Base-by-base conservation (phyloP, 1,284 basidiomycete genomes). In the Golubevia sp. region DNA sequence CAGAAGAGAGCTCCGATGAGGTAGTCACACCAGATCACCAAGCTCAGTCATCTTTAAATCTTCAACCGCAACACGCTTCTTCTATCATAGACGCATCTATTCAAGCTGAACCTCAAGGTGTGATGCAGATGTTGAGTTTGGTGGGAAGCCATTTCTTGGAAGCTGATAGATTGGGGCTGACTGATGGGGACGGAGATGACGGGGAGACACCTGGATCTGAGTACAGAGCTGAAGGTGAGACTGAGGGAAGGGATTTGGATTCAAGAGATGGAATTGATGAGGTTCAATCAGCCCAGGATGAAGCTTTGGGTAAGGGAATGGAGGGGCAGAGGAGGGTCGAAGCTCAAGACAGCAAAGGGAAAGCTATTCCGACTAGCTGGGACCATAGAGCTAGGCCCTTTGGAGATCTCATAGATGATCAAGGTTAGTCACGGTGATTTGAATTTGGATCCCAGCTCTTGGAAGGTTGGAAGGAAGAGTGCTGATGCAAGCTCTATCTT, bases 111-210 rank as follows among this genome's bases (percentile, higher is more conserved):
- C 62, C 69, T 24, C 74, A 75, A 55, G 66, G 71, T 13, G 58
- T 77, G 53, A 70, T 77, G 71, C 75, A 77, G 61, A 74, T 77
- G 71, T 68, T 77, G 52, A 76, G 67, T 48, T 59, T 76, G 24
- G 73, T 77, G 20, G 75, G 75, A n/a, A 73, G 68, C 58, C 65
- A 64, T 2, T 66, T 73, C 30, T 58, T 77, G n/a, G 74, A 76
- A 20, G 75, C 73, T 5, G 75, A 77, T 21, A 49, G 62, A 11
- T 62, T 64, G 15, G 74, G 70, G 50, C 65, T 63, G 26, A 20
- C 48, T 13, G 59, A 57, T 34, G 61, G 30, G 13, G 59, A 61
- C 23, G 13, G 53, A 66, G 5, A 54, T 18, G 25, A 51, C 38
- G 8, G 52, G 34, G 20, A 38, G 38, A 30, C 38, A 44, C 18